Conservation (phyloP, 2,329 filamentous ascomycete genomes). For the Pyrenophora teres region DNA sequence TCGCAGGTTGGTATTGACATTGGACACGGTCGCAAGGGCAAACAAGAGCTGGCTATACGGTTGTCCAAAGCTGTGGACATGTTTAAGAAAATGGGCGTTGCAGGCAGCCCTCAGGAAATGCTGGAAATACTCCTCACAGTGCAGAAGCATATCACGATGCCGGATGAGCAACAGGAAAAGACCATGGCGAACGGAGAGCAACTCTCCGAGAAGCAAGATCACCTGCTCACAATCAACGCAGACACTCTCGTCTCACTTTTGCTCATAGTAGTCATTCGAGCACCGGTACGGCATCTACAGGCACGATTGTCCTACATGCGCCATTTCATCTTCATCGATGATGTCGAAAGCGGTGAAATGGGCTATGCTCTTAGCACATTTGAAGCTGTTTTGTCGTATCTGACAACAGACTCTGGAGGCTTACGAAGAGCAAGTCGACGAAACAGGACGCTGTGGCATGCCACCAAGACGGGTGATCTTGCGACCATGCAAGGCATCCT, state of each 20-base stretch:
- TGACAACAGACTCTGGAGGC: conserved; percentile 79
- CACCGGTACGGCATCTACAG: conserved; percentile 84
- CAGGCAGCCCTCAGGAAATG: conserved; percentile 87
- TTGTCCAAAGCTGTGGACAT: conserved; percentile 81
- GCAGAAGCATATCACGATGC: conserved; percentile 78
- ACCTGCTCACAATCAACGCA: conserved; percentile 73
- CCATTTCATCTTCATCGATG: conserved; percentile 96
- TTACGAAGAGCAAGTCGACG: conserved; percentile 82
- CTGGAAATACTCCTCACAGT: conserved; percentile 77
- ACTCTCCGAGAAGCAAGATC: conserved; percentile 58
- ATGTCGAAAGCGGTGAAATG: conserved; percentile 94
- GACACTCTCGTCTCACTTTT: conserved; percentile 92
- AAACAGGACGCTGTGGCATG: conserved; percentile 88
- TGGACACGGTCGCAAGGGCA: conserved; percentile 75
- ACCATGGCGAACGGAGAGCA: conserved; percentile 27
- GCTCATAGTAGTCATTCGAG: conserved; percentile 88
- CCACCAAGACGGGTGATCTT: conserved; percentile 76
- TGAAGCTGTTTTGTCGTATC: conserved; percentile 88
- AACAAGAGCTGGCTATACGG: conserved; percentile 78
- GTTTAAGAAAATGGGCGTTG: conserved; percentile 81
- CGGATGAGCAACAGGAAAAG: conserved; percentile 44
- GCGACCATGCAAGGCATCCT: conserved; percentile 77
- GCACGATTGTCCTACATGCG: conserved; percentile 92
- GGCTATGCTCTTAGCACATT: conserved; percentile 96
- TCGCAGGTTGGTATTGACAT: conserved; percentile 91